These are phyloP conservation scores for thale cress (Arabidopsis thaliana) DNA, from an alignment of 345 rosid genomes.

Conservation along the genomic window DNA sequence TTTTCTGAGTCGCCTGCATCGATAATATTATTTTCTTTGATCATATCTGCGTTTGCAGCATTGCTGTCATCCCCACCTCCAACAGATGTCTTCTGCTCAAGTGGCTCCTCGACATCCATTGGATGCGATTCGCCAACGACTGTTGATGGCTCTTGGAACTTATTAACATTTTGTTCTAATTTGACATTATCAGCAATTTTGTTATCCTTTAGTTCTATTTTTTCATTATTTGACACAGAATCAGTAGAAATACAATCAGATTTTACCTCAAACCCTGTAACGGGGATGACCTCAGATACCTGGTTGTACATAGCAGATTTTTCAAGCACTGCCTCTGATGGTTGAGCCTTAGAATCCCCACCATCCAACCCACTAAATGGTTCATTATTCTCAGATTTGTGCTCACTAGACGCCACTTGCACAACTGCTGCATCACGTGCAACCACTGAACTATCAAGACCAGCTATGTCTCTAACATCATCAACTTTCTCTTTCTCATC, in stretches of 20 bases:
- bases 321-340: slow-evolving; percentile 57
- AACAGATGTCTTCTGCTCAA: slow-evolving; percentile 65
- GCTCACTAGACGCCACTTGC: slow-evolving; percentile 47
- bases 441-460: slow-evolving; percentile 50
- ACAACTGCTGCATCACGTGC: slow-evolving; percentile 36
- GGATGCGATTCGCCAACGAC: slow-evolving; percentile 82
- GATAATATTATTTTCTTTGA: slow-evolving; percentile 62
- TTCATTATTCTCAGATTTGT: slow-evolving; percentile 49
- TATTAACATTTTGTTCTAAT: slow-evolving; percentile 91
- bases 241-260: slow-evolving; percentile 98
- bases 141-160: slow-evolving; percentile 77
- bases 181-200: slow-evolving; percentile 94
- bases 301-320: slow-evolving; percentile 72
- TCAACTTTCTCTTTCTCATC: slow-evolving; percentile 49
- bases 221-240: slow-evolving; percentile 97
- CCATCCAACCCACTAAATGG: slow-evolving; percentile 45
- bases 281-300: slow-evolving; percentile 99
- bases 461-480: slow-evolving; percentile 52
- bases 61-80: slow-evolving; percentile 65
- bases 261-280: slow-evolving; percentile 95
- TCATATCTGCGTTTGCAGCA: slow-evolving; percentile 70
- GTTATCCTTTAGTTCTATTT: slow-evolving; percentile 94
- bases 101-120: slow-evolving; percentile 88
- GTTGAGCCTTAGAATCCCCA: slow-evolving; percentile 52
- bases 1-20: slow-evolving; percentile 84